These are phyloP conservation scores for Fusarium sp. DNA, from an alignment of 2,329 filamentous ascomycete genomes.

Conservation along the genomic window DNA sequence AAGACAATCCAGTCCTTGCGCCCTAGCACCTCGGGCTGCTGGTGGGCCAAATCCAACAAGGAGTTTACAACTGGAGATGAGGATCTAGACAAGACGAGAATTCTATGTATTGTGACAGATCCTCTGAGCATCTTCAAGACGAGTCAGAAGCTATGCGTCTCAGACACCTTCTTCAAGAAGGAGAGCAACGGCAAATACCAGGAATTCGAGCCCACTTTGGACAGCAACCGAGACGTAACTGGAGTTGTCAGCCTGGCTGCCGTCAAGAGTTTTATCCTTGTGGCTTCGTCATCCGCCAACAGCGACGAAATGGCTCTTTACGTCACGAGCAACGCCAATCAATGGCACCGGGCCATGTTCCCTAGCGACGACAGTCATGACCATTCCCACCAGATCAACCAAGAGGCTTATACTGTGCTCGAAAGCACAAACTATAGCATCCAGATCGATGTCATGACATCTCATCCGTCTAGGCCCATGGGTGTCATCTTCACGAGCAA, in stretches of 20 bases:
- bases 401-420: slow-evolving; percentile 91
- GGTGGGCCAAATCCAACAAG: slow-evolving; percentile 84
- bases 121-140: slow-evolving; percentile 75
- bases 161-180: slow-evolving; percentile 82
- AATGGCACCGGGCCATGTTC: slow-evolving; percentile 94
- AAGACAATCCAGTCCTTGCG: slow-evolving; percentile 73
- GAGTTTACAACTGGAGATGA: slow-evolving; percentile 77
- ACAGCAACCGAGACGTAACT: slow-evolving; percentile 76
- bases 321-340: slow-evolving; percentile 83
- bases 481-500: slow-evolving; percentile 95
- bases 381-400: slow-evolving; percentile 75
- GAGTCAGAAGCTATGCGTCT: slow-evolving; percentile 82
- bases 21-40: slow-evolving; percentile 77
- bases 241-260: slow-evolving; percentile 85
- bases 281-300: slow-evolving; percentile 80
- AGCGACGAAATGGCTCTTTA: slow-evolving; percentile 94
- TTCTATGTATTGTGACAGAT: slow-evolving; percentile 84
- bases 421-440: slow-evolving; percentile 99
- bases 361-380: slow-evolving; percentile 78
- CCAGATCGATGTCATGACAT: slow-evolving; percentile 90
- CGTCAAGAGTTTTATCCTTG: slow-evolving; percentile 88
- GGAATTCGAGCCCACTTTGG: slow-evolving; percentile 81
- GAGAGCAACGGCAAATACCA: slow-evolving; percentile 57
- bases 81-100: slow-evolving; percentile 73
- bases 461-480: slow-evolving; percentile 73